Evolutionary conservation across 2,329 filamentous ascomycete species (phyloP), one percentile per base, ranked within the genome.

Genomic region (Colletotrichum theobromicola): DNA sequence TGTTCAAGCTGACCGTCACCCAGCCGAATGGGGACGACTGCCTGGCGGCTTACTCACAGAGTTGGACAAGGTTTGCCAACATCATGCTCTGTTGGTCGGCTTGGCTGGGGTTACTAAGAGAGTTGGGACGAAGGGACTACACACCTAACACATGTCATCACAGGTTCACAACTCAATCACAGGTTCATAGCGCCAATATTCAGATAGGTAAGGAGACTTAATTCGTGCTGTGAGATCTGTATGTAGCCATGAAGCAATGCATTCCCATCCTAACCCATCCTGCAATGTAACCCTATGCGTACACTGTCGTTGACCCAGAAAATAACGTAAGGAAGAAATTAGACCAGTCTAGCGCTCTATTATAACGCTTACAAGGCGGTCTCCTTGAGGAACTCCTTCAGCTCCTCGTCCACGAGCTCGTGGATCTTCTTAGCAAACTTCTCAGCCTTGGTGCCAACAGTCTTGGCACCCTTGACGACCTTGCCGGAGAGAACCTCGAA

Each of bases 381-480:
- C 81, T 92, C 89, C 79, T 89, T 86, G 69, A 92, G 84, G 80
- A 93, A 90, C 80, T 90, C 86, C 83, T 89, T 85, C 60, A 93
- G 84, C 86, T 93, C 90, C 83, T 90, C 87, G 28, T 93, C 89
- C 66, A 93, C 88, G 42, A 91, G 82, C 76, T 91, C 85, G 80
- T 92, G 89, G 78, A 93, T 89, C 88, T 92, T 92, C 85, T 90
- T 86, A 76, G 90, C 88, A 76, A 93, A 83, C 87, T 91, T 88
- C 85, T 91, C 88, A 26, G 89, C 89, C 87, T 92, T 90, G 80
- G 83, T 84, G 70, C 87, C 85, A 75, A 91, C 81, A 34, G 86
- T 81, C 80, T 90, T 88, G 76, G 88, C 86, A 57, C 87, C 87
- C 82, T 90, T 87, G 77, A 88, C 85, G 67, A 92, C 84, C 83